These are phyloP conservation scores for Zasmidium citrigriseum DNA, from an alignment of 2,329 filamentous ascomycete species.

Conservation along the genomic window DNA sequence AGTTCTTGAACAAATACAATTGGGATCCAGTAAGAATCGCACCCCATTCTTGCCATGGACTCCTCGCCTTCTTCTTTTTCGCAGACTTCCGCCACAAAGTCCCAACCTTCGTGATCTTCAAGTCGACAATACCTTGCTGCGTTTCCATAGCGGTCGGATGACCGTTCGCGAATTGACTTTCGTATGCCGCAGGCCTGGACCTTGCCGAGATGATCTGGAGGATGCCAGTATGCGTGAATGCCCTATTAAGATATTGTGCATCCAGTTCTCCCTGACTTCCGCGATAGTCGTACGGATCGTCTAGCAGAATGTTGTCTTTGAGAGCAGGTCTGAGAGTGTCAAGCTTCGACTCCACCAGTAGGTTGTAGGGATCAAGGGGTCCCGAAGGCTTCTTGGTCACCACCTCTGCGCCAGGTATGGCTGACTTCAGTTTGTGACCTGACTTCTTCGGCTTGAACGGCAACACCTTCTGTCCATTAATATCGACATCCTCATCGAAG, in stretches of 20 bases:
- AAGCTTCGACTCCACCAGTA: slow-evolving; percentile 88
- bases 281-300: slow-evolving; percentile 88
- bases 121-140: slow-evolving; percentile 90
- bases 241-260: slow-evolving; percentile 77
- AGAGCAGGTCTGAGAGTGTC: slow-evolving; percentile 80
- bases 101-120: slow-evolving; percentile 96
- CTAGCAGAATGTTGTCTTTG: slow-evolving; percentile 87
- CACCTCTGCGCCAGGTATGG: slow-evolving; percentile 58
- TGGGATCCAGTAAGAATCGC: slow-evolving; percentile 95
- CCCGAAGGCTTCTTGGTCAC: slow-evolving; percentile 67
- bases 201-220: slow-evolving; percentile 93
- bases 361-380: slow-evolving; percentile 82
- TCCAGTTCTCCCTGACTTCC: slow-evolving; percentile 76
- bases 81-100: slow-evolving; percentile 90
- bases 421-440: slow-evolving; percentile 61
- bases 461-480: slow-evolving; percentile 72
- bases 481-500: slow-evolving; percentile 87
- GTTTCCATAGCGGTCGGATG: slow-evolving; percentile 67
- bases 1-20: slow-evolving; percentile 94
- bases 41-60: slow-evolving; percentile 99
- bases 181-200: slow-evolving; percentile 92
- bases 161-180: slow-evolving; percentile 61
- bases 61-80: slow-evolving; percentile 93
- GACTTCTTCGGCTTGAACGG: slow-evolving; percentile 69
- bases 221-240: slow-evolving; percentile 87